Percentiles rank a stretch among this genome's conserved stretches.
phyloP scores from a whole-genome alignment of 2,329 filamentous ascomycete genomes.

The Fusarium brevicatenulatum region DNA sequence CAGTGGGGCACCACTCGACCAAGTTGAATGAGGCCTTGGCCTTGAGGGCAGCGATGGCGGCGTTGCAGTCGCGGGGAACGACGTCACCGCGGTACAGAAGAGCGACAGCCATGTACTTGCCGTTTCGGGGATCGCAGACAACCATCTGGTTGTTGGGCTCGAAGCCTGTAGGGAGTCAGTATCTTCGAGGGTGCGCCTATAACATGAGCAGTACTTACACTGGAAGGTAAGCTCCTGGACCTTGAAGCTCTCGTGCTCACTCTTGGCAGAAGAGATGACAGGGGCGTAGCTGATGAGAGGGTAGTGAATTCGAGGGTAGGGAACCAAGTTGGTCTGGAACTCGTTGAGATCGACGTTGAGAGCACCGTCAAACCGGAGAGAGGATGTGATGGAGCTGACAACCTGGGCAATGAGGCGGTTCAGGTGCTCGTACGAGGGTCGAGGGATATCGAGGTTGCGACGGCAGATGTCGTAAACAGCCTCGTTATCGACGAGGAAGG shows the following conservation, averaged over 20 bases:
- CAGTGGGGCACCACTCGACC: conserved; percentile 79
- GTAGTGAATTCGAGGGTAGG: conserved; percentile 79
- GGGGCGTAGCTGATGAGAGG: conserved; percentile 78
- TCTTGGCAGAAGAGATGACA: conserved; percentile 78
- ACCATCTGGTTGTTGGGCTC: conserved; percentile 85
- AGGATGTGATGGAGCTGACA: conserved; percentile 79
- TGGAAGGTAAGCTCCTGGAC: conserved; percentile 80
- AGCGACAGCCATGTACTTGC: conserved; percentile 81
- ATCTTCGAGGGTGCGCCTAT: neutral
- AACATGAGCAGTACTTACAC: conserved; percentile 60
- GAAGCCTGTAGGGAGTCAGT: conserved; percentile 64
- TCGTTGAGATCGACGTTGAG: conserved; percentile 81
- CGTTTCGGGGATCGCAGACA: conserved; percentile 77
- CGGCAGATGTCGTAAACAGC: conserved; percentile 81
- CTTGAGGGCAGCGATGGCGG: conserved; percentile 74
- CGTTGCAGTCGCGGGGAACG: conserved; percentile 75
- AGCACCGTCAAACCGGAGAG: conserved; percentile 76
- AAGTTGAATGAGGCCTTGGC: conserved; percentile 78
- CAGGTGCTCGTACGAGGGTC: conserved; percentile 75
- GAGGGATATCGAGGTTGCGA: conserved; percentile 75
- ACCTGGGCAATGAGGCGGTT: conserved; percentile 80
- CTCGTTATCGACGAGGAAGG: conserved; percentile 81
- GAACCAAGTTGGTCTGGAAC: conserved; percentile 81
- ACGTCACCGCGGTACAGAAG: conserved; percentile 78
- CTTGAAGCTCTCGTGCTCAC: conserved; percentile 88